phyloP scores from a whole-genome alignment of 148 eudicot species.

The Nyssa sinensis region DNA sequence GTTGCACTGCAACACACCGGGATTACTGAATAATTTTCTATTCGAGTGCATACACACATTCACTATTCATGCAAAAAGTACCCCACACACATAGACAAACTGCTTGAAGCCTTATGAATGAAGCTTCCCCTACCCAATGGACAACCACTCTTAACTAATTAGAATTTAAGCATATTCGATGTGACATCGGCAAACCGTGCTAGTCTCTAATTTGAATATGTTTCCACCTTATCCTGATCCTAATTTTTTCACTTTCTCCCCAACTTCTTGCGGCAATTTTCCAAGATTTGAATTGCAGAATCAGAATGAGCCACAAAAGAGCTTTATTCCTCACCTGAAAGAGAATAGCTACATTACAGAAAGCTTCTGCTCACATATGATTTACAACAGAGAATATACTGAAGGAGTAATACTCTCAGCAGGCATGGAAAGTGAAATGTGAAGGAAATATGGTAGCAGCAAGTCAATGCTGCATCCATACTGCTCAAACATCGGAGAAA shows the following conservation, averaged over 20 bases:
- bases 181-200: neutral
- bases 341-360: neutral
- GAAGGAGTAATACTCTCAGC: neutral
- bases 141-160: neutral
- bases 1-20: no score
- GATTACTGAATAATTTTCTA: no score
- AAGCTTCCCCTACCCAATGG: neutral
- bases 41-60: no score
- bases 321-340: neutral
- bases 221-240: neutral
- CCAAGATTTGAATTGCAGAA: neutral
- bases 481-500: conserved; percentile 63
- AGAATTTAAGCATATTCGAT: neutral
- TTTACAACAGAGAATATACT: neutral
- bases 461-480: no score
- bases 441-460: neutral
- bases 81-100: no score
- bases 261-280: neutral
- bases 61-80: no score
- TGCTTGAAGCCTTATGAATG: no score
- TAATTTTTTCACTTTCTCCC: neutral
- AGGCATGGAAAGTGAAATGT: neutral
- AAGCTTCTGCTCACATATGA: neutral
- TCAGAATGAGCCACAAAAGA: neutral
- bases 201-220: neutral